These are phyloP conservation scores for Petunia axillaris DNA, from an alignment of 257 asterid species.

Conservation along the genomic window DNA sequence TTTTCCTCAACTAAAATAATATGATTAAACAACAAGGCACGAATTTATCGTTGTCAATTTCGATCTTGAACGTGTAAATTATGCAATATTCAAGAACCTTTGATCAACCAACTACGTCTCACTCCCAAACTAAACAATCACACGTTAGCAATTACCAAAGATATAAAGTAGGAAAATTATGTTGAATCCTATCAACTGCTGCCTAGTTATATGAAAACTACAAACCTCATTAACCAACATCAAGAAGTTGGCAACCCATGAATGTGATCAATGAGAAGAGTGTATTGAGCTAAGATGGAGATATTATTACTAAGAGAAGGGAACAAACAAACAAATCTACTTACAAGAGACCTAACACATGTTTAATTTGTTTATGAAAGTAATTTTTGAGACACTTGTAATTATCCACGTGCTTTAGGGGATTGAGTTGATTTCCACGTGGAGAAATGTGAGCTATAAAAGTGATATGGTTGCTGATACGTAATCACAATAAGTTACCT, in stretches of 20 bases:
- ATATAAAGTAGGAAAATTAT: background rate
- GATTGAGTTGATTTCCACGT: background rate
- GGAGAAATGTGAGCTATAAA: background rate
- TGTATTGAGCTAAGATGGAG: background rate
- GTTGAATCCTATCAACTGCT: conserved; percentile 13
- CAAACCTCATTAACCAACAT: conserved; percentile 5
- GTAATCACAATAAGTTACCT: background rate
- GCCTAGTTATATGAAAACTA: background rate
- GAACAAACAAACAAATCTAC: background rate
- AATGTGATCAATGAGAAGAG: background rate
- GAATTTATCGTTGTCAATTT: no score
- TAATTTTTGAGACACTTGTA: background rate
- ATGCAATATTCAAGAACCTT: no score
- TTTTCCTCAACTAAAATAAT: background rate
- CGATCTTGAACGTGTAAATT: background rate
- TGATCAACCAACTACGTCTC: background rate
- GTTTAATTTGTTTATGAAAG: background rate
- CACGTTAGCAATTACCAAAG: no score
- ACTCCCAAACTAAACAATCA: background rate
- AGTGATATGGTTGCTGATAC: background rate
- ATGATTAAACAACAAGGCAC: background rate
- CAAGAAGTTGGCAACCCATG: background rate
- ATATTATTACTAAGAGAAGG: background rate
- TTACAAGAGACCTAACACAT: background rate
- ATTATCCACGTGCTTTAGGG: background rate